A percentile compares a stretch with the other conserved stretches of the same genome.
These are phyloP conservation scores for Aspergillus oerlinghausenensis DNA, from an alignment of 2,329 filamentous ascomycete genomes.

Conservation along the genomic window DNA sequence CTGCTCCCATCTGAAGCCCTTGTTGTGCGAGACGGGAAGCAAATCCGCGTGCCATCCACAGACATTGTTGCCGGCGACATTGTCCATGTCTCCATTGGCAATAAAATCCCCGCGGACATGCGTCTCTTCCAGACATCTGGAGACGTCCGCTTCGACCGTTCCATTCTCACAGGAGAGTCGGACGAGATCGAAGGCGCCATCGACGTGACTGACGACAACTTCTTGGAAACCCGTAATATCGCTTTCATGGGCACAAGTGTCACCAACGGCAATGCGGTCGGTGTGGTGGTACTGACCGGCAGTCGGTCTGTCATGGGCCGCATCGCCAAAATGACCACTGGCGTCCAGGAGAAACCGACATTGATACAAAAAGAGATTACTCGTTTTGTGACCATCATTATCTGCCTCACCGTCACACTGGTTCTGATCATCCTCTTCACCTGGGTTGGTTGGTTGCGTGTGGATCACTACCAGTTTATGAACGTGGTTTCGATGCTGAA, in stretches of 20 bases:
- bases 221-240: conserved; percentile 72
- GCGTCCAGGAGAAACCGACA: conserved; percentile 64
- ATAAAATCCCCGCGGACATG: conserved; percentile 71
- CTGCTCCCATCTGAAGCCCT: conserved; percentile 70
- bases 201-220: conserved; percentile 65
- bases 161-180: conserved; percentile 70
- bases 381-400: conserved; percentile 68
- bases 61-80: conserved; percentile 73
- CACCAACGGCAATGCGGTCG: conserved; percentile 63
- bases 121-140: conserved; percentile 65
- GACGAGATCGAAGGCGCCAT: conserved; percentile 61
- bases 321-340: conserved; percentile 68
- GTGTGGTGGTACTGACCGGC: conserved; percentile 68
- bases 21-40: conserved; percentile 58
- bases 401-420: conserved; percentile 62
- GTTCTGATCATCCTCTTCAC: conserved; percentile 48
- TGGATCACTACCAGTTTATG: conserved; percentile 64
- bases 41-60: conserved; percentile 49
- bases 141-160: conserved; percentile 69
- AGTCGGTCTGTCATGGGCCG: conserved; percentile 70
- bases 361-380: conserved; percentile 68
- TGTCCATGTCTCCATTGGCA: conserved; percentile 64
- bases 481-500: conserved; percentile 68
- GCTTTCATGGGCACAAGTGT: conserved; percentile 75
- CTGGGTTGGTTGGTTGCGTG: conserved; percentile 64